Evolutionary conservation across 2,329 filamentous ascomycete species (phyloP).

Genomic region (Diaporthe aspalathi): DNA sequence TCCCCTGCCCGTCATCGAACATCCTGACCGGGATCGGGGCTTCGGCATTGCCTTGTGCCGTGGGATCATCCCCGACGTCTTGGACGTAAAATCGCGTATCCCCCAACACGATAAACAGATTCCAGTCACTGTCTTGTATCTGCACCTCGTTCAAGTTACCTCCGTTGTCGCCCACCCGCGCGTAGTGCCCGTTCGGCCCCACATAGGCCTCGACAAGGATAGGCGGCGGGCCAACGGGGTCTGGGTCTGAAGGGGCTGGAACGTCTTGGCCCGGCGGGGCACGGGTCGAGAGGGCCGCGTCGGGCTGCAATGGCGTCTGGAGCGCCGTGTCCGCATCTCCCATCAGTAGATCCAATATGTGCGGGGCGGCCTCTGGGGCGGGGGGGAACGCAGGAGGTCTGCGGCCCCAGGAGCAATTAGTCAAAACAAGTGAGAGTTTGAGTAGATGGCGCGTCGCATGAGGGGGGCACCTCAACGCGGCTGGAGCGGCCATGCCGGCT

Average conservation of each 20-base stretch:
- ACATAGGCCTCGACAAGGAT: not conserved
- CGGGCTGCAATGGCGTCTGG: not conserved
- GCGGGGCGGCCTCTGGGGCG: not conserved
- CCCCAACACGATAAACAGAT: not conserved
- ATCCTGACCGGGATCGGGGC: not conserved
- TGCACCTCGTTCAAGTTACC: not conserved
- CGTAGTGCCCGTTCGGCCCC: not conserved
- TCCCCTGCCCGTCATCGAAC: no score
- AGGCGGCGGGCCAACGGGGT: slow-evolving; percentile 2
- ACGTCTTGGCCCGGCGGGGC: slow-evolving; percentile 3
- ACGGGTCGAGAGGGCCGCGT: not conserved
- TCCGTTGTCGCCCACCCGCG: not conserved
- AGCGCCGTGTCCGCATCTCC: not conserved
- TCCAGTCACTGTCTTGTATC: no score
- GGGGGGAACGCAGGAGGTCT: not conserved
- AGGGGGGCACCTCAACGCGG: not conserved
- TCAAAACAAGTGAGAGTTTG: not conserved
- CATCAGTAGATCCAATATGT: not conserved
- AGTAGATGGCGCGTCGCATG: slow-evolving; percentile 1
- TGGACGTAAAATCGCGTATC: not conserved
- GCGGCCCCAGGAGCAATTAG: not conserved
- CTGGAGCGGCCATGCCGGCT: not conserved
- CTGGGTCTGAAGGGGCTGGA: slow-evolving; percentile 7
- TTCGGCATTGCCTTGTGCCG: not conserved
- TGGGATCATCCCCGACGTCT: not conserved